Conservation (phyloP, 345 rosid genomes). For the Citrus glauca region DNA sequence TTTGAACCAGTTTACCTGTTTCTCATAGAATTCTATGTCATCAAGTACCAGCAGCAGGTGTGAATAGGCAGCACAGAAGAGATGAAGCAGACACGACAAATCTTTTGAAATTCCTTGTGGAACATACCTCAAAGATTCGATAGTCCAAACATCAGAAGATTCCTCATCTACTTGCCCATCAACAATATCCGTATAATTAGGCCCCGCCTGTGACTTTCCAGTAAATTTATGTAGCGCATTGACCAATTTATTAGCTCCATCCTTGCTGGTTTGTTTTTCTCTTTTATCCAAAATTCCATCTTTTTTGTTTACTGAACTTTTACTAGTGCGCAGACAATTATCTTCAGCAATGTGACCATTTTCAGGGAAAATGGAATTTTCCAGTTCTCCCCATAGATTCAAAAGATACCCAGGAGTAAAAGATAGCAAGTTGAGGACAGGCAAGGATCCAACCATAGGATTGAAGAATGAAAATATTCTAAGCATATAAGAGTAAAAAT, state of each 20-base stretch:
- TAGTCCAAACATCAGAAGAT: conserved; percentile 61
- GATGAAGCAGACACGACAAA: conserved; percentile 67
- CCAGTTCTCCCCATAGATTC: conserved; percentile 62
- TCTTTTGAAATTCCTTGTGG: conserved; percentile 75
- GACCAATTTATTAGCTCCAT: conserved; percentile 64
- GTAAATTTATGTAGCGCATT: conserved; percentile 67
- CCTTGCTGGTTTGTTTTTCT: conserved; percentile 48
- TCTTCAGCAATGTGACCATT: conserved; percentile 16
- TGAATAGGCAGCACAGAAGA: conserved; percentile 84
- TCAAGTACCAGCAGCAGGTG: conserved; percentile 94
- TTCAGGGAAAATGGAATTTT: conserved; percentile 46
- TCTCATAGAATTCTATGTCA: conserved; percentile 97
- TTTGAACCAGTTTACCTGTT: conserved; percentile 55
- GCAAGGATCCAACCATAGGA: conserved; percentile 63
- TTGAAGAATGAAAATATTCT: conserved; percentile 64
- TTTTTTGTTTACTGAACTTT: conserved; percentile 36
- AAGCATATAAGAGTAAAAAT: conserved; percentile 79
- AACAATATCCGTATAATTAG: no score
- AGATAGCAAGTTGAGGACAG: conserved; percentile 87
- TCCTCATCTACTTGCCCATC: conserved; percentile 32
- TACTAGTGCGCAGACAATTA: conserved; percentile 19
- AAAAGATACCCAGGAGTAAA: conserved; percentile 80
- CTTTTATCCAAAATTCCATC: conserved; percentile 35
- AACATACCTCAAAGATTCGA: conserved; percentile 62
- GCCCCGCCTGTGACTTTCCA: conserved; percentile 55